Evolutionary conservation across 2,329 filamentous ascomycete species (phyloP).

Genomic region (Calonectria multiphialidica): DNA sequence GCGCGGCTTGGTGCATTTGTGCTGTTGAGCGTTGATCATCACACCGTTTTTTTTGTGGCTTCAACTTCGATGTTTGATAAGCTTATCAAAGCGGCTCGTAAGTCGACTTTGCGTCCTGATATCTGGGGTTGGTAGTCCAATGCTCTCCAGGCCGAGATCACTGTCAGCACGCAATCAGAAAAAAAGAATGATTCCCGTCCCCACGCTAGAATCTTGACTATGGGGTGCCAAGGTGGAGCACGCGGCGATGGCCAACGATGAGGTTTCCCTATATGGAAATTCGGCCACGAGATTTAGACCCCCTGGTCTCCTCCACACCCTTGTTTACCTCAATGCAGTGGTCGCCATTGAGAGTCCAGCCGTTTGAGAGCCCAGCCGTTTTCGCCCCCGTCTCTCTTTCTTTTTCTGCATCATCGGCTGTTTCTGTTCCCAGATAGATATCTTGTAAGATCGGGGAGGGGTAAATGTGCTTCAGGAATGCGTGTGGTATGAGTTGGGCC

Average conservation of each 20-base stretch:
- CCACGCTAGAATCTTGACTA: not conserved
- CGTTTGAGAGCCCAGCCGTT: not conserved
- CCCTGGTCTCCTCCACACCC: not conserved
- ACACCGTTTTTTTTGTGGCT: not conserved
- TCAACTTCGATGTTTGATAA: not conserved
- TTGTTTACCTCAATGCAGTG: not conserved
- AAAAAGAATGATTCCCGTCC: not conserved
- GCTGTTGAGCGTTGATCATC: not conserved
- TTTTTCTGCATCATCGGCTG: not conserved
- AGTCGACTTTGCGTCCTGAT: not conserved
- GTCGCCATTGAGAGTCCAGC: not conserved
- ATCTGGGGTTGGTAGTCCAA: too few relatives aligned
- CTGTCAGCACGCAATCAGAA: not conserved
- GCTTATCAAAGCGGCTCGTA: not conserved
- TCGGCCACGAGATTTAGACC: not conserved
- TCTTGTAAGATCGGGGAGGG: not conserved
- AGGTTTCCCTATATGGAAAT: slow-evolving; percentile 20
- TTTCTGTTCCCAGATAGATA: not conserved
- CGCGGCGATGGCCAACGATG: slow-evolving; percentile 1
- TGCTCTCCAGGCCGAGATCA: not conserved
- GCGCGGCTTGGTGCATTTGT: not conserved
- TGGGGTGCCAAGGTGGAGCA: not conserved
- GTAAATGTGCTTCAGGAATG: not conserved
- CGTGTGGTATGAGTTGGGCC: not conserved
- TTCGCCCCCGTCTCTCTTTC: too few relatives aligned